phyloP scores from a whole-genome alignment of 2,329 filamentous ascomycete genomes.

The Cercospora brassicicola region DNA sequence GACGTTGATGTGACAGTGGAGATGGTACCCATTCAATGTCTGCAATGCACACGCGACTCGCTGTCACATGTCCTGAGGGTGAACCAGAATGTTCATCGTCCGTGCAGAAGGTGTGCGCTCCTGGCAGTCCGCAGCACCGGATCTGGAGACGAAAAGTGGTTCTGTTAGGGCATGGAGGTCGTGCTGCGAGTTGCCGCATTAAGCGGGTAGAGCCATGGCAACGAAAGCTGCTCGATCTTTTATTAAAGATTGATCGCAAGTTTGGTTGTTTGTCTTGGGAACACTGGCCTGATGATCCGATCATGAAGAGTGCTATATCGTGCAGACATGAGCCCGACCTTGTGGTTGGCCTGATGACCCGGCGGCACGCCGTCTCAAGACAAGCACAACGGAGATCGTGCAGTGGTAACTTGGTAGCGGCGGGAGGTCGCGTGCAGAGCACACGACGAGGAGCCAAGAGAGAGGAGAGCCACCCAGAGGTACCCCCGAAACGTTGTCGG shows the following conservation, averaged over 20 bases:
- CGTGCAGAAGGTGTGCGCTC: background rate
- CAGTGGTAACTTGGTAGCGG: background rate
- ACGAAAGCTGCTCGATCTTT: background rate
- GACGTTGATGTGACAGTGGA: background rate
- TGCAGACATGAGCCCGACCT: background rate
- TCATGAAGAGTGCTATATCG: background rate
- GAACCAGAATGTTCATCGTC: background rate
- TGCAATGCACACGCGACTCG: background rate
- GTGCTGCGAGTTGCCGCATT: slow-evolving; percentile 49
- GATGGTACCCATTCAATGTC: background rate
- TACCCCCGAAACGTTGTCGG: background rate
- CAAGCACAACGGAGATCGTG: background rate
- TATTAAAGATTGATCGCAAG: background rate
- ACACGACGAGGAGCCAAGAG: background rate
- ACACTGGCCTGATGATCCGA: background rate
- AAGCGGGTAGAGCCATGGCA: slow-evolving; percentile 42
- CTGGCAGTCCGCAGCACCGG: background rate
- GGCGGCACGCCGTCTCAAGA: background rate
- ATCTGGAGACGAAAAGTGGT: background rate
- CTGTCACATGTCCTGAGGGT: background rate
- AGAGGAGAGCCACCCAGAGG: background rate
- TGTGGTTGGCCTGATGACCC: background rate
- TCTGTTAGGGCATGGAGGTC: background rate
- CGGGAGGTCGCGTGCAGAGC: background rate
- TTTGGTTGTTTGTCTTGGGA: background rate